These are phyloP conservation scores for Trichoderma harzianum DNA, from an alignment of 2,329 filamentous ascomycete genomes.

Conservation along the genomic window DNA sequence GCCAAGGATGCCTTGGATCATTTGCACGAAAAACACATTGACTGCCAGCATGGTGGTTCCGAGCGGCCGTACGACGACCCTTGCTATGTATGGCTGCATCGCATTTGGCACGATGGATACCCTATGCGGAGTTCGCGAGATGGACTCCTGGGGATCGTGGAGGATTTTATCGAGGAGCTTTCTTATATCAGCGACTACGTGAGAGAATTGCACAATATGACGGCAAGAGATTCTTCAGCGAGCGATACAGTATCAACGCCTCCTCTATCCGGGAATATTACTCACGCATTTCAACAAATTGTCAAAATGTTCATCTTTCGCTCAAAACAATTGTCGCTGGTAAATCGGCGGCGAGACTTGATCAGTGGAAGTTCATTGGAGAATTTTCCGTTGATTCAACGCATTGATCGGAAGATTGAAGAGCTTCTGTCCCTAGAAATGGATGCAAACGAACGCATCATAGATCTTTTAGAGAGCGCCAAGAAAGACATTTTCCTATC, in stretches of 20 bases:
- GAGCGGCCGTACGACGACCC: conserved; percentile 9
- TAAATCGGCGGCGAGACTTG: not conserved
- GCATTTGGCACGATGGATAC: not conserved
- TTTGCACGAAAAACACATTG: not conserved
- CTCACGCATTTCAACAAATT: not conserved
- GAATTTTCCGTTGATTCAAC: not conserved
- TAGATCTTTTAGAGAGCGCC: not conserved
- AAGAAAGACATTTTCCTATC: not conserved
- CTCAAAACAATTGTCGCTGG: not conserved
- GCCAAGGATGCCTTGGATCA: not conserved
- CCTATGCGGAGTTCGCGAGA: not conserved
- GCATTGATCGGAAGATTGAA: not conserved
- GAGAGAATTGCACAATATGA: not conserved
- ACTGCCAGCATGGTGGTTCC: not conserved
- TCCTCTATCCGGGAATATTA: not conserved
- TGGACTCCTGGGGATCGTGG: not conserved
- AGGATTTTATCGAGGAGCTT: not conserved
- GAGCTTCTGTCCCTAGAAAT: not conserved
- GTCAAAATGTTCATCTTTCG: not conserved
- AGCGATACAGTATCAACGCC: not conserved
- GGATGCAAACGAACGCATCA: not conserved
- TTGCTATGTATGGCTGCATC: conserved; percentile 13
- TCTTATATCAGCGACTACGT: not conserved
- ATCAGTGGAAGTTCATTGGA: not conserved
- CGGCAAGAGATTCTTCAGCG: not conserved